A percentile compares a stretch with the other conserved stretches of the same genome.
These are phyloP conservation scores for Urochloa ruziziensis DNA, from an alignment of 176 grass and related monocot species.

Conservation along the genomic window DNA sequence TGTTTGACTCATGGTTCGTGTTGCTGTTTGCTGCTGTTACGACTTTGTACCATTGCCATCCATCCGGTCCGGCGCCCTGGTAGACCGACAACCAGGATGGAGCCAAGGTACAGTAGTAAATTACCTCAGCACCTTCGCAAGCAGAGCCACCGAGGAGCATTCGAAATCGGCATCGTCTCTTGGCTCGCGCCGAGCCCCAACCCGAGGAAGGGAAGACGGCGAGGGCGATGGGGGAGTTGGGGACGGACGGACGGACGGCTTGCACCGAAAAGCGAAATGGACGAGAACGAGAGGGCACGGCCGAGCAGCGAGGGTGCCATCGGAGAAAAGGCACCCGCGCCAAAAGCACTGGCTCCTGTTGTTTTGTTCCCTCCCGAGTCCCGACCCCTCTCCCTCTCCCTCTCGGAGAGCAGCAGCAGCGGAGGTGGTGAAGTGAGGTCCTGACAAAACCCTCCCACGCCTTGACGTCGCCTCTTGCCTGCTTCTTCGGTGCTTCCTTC, in stretches of 20 bases:
- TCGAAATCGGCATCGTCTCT: not conserved
- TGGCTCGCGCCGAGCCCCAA: no score
- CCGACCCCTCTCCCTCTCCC: no score
- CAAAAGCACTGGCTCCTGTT: not conserved
- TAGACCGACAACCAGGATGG: not conserved
- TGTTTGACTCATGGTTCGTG: not conserved
- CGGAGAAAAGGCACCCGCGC: not conserved
- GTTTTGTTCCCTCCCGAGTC: not conserved
- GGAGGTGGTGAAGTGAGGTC: not conserved
- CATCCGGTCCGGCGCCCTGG: not conserved
- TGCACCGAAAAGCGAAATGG: not conserved
- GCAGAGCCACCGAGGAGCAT: not conserved
- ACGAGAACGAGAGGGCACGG: not conserved
- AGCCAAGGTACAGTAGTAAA: not conserved
- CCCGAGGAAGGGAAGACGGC: no score
- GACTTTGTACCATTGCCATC: not conserved
- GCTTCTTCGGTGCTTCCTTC: no score
- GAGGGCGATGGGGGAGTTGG: not conserved
- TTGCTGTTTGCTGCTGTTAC: not conserved
- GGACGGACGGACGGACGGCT: not conserved
- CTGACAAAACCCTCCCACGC: not conserved
- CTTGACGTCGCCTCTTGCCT: not conserved
- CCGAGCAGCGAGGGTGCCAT: not conserved
- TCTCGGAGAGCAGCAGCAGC: not conserved
- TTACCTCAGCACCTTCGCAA: not conserved